These are phyloP conservation scores for Amesomyces nigricolor DNA, from an alignment of 2,329 filamentous ascomycete species.

Conservation along the genomic window DNA sequence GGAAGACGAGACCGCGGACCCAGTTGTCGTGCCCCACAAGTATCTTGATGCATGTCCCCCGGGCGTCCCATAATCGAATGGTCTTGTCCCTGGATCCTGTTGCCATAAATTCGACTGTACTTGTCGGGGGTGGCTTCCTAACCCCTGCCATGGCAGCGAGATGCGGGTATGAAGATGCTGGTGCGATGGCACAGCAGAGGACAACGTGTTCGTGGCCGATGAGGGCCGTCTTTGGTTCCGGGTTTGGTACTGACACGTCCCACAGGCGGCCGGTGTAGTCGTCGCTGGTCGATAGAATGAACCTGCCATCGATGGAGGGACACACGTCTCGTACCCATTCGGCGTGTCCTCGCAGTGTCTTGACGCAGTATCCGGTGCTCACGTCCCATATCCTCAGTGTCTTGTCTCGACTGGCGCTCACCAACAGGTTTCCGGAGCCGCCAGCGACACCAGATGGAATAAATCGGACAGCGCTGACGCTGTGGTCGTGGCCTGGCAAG, in stretches of 20 bases:
- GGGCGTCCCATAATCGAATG: constrained; percentile 81
- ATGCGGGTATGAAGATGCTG: constrained; percentile 69
- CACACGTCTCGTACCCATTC: constrained; percentile 90
- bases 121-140: constrained; percentile 73
- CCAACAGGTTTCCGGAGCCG: constrained; percentile 76
- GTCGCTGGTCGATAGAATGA: constrained; percentile 74
- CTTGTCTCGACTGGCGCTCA: constrained; percentile 80
- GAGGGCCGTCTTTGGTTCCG: constrained; percentile 72
- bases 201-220: constrained; percentile 82
- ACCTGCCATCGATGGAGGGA: constrained; percentile 77
- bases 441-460: constrained; percentile 77
- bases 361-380: constrained; percentile 85
- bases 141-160: constrained; percentile 72
- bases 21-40: constrained; percentile 90
- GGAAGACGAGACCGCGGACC: constrained; percentile 81
- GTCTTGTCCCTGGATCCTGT: constrained; percentile 87
- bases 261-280: constrained; percentile 79
- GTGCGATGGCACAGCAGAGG: constrained; percentile 83
- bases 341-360: constrained; percentile 77
- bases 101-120: constrained; percentile 79
- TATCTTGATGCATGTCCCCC: constrained; percentile 79
- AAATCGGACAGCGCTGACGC: constrained; percentile 81
- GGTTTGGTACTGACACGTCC: constrained; percentile 66
- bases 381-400: constrained; percentile 88
- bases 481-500: constrained; percentile 86